These are phyloP conservation scores for Rhododendron molle DNA, from an alignment of 148 eudicot genomes.

Conservation along the genomic window DNA sequence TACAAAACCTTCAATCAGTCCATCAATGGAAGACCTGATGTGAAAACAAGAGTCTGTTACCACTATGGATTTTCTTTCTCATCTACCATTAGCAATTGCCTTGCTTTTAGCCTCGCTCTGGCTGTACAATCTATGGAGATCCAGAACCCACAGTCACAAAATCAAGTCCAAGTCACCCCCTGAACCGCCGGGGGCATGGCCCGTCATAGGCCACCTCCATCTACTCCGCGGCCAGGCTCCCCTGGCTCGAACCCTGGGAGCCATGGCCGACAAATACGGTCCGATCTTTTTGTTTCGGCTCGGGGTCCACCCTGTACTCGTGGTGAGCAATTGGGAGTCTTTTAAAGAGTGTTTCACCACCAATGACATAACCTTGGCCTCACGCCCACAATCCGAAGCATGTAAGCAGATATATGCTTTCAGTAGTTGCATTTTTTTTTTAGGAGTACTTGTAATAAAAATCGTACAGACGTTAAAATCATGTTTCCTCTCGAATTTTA, in stretches of 20 bases:
- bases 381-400: background rate
- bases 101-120: background rate
- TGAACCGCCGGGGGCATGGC: constrained; percentile 4
- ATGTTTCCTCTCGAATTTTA: too few relatives aligned
- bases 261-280: constrained; percentile 8
- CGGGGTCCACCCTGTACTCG: background rate
- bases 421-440: too few relatives aligned
- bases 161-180: background rate
- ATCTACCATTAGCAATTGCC: background rate
- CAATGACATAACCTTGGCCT: background rate
- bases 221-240: background rate
- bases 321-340: constrained; percentile 1
- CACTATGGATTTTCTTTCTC: background rate
- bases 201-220: background rate
- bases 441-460: too few relatives aligned
- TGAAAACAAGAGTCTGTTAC: background rate
- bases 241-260: background rate
- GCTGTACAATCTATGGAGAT: background rate
- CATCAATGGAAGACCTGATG: background rate
- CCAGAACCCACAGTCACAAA: background rate
- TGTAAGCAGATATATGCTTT: background rate
- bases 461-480: too few relatives aligned
- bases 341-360: background rate
- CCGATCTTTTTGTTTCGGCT: background rate
- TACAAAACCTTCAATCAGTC: background rate